Evolutionary conservation across 2,329 filamentous ascomycete genomes (phyloP).

Genomic region (Pseudogymnoascus sp.): DNA sequence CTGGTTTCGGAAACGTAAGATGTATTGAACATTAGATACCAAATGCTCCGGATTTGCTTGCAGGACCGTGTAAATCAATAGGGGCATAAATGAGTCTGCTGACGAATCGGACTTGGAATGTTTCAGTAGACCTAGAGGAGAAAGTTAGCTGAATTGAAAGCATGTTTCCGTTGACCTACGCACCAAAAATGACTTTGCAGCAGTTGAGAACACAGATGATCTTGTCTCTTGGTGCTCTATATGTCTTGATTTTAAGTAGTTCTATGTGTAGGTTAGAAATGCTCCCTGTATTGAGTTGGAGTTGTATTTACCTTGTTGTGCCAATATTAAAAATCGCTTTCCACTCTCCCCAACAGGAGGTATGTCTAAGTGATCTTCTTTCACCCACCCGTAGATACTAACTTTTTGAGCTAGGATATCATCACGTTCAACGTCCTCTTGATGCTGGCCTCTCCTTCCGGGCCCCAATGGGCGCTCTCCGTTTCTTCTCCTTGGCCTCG

Average conservation of each 20-base stretch:
- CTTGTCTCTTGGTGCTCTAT: conserved; percentile 94
- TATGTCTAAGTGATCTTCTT: conserved; percentile 89
- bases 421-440: conserved; percentile 94
- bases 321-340: conserved; percentile 76
- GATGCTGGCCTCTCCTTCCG: conserved; percentile 87
- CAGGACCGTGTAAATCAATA: conserved; percentile 91
- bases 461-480: conserved; percentile 64
- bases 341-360: conserved; percentile 77
- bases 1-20: conserved; percentile 91
- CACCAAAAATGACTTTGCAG: conserved; percentile 98
- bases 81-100: conserved; percentile 89
- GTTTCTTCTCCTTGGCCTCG: conserved; percentile 60
- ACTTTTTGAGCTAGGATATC: conserved; percentile 96
- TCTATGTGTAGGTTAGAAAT: conserved; percentile 46
- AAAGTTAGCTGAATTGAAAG: conserved; percentile 16
- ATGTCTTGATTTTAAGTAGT: conserved; percentile 90
- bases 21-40: conserved; percentile 97
- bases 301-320: conserved; percentile 63
- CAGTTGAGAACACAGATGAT: conserved; percentile 97
- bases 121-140: conserved; percentile 63
- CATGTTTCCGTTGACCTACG: conserved; percentile 20
- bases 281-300: neutral
- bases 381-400: conserved; percentile 91
- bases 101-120: conserved; percentile 91
- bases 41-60: conserved; percentile 92